Conservation (phyloP, 2,329 filamentous ascomycete species). For the Drechslerella dactyloides region DNA sequence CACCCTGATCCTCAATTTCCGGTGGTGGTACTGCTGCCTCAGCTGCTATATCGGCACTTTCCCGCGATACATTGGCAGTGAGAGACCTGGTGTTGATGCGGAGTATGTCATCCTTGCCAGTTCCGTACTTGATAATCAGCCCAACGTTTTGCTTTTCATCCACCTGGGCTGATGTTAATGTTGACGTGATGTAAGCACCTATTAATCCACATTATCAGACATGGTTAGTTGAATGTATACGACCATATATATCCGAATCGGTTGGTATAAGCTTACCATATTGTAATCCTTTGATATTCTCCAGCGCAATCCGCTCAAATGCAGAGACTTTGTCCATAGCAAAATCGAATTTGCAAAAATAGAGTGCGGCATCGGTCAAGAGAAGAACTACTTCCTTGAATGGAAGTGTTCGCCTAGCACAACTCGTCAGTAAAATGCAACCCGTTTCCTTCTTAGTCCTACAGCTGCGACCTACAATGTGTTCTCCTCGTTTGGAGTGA, state of each 20-base stretch:
- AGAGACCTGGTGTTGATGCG: constrained; percentile 86
- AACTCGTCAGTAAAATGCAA: constrained; percentile 11
- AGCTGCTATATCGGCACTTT: constrained; percentile 47
- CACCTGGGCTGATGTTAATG: constrained; percentile 75
- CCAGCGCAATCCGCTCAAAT: constrained; percentile 83
- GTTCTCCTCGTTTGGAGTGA: constrained; percentile 69
- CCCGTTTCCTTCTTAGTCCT: not conserved
- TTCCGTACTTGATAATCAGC: constrained; percentile 77
- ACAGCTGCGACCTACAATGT: constrained; percentile 53
- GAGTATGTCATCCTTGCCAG: constrained; percentile 71
- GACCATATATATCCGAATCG: not conserved
- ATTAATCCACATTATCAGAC: not conserved
- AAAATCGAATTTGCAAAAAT: constrained; percentile 93
- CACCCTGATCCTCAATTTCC: constrained; percentile 60
- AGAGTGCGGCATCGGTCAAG: constrained; percentile 82
- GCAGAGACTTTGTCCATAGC: constrained; percentile 90
- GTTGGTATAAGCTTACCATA: constrained; percentile 63
- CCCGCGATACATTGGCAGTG: constrained; percentile 61
- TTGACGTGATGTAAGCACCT: constrained; percentile 83
- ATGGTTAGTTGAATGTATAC: not conserved
- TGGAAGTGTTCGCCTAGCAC: constrained; percentile 69
- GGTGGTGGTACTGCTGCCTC: constrained; percentile 52
- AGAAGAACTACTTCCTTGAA: constrained; percentile 90
- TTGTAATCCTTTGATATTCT: constrained; percentile 74
- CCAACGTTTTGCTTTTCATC: constrained; percentile 83